A percentile compares a stretch with the other conserved stretches of the same genome.
phyloP scores from a whole-genome alignment of 805 yeast genomes.

The Alloascoidea hylecoeti region DNA sequence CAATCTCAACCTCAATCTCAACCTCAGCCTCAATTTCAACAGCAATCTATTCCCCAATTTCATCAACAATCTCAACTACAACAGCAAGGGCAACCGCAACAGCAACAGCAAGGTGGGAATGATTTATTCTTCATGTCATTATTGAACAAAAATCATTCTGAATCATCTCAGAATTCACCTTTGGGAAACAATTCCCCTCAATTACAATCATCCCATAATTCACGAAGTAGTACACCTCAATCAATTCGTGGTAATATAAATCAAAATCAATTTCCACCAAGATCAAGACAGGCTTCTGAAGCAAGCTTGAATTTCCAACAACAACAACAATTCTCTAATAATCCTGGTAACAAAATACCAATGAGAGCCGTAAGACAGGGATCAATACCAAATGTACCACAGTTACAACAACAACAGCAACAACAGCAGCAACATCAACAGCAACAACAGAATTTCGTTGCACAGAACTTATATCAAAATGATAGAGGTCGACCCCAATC shows the following conservation, averaged over 20 bases:
- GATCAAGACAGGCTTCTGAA: too few species aligned
- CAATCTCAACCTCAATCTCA: constrained; percentile 1
- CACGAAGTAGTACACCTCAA: too few species aligned
- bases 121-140: constrained; percentile 12
- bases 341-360: constrained; percentile 1
- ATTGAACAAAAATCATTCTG: constrained; percentile 8
- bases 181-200: neutral
- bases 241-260: too few species aligned
- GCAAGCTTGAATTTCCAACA: neutral
- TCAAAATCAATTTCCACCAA: too few species aligned
- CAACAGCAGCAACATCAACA: constrained; percentile 1
- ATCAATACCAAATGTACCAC: constrained; percentile 4
- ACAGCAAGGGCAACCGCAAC: constrained; percentile 3
- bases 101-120: constrained; percentile 5
- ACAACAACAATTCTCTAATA: neutral
- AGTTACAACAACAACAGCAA: constrained; percentile 3
- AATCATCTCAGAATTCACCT: neutral
- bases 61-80: constrained; percentile 1
- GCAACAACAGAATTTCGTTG: constrained; percentile 4
- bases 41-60: constrained; percentile 3
- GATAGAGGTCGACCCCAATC: too few species aligned
- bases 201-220: neutral
- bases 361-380: constrained; percentile 2
- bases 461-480: too few species aligned
- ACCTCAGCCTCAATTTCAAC: constrained; percentile 2